Evolutionary conservation across 331 rosid genomes (phyloP).

Genomic region (Acacia concinna): DNA sequence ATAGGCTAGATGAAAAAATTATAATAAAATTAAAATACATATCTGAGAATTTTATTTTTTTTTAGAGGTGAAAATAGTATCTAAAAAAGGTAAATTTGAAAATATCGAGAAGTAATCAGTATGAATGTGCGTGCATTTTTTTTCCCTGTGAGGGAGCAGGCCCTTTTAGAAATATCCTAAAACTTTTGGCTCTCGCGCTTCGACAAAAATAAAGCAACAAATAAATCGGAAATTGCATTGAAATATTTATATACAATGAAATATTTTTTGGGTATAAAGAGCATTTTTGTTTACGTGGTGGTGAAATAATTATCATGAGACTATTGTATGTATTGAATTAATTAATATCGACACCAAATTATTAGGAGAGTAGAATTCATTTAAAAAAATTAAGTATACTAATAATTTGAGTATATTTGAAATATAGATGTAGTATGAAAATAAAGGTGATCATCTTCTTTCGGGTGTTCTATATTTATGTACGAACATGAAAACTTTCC

Average conservation of each 20-base stretch:
- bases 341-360: too few relatives aligned
- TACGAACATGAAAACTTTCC: neutral
- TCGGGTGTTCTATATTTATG: constrained; percentile 8
- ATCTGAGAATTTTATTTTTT: neutral
- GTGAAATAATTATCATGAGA: neutral
- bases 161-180: constrained; percentile 32
- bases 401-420: too few relatives aligned
- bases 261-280: neutral
- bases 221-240: neutral
- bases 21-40: neutral
- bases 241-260: neutral
- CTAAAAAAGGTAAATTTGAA: constrained; percentile 14
- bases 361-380: too few relatives aligned
- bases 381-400: too few relatives aligned
- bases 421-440: neutral
- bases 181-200: constrained; percentile 31
- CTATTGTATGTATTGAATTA: neutral
- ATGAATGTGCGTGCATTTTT: constrained; percentile 41
- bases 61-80: neutral
- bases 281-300: neutral
- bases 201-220: constrained; percentile 28
- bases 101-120: constrained; percentile 33
- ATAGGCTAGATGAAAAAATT: neutral
- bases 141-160: constrained; percentile 42
- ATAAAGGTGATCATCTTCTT: constrained; percentile 16